Evolutionary conservation across 2,329 filamentous ascomycete genomes (phyloP).

Genomic region (Orbilia ellipsospora): DNA sequence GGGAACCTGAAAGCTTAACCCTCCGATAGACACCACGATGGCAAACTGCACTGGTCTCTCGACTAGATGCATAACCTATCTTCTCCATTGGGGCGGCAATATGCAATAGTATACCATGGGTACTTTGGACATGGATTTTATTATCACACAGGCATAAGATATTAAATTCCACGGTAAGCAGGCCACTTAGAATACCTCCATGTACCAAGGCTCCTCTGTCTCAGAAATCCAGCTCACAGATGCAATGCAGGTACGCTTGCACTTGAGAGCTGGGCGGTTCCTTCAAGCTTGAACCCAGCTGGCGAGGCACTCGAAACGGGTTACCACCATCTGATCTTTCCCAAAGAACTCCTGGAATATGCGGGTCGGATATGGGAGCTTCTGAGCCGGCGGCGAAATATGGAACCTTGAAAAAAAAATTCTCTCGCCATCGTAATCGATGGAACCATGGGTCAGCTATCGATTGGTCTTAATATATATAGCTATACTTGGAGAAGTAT

Average conservation of each 20-base stretch:
- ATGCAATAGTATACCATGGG: not conserved
- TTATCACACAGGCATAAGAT: not conserved
- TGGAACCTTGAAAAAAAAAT: not conserved
- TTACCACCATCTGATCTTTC: too few species aligned
- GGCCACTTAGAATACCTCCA: too few species aligned
- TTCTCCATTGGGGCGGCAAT: not conserved
- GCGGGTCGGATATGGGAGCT: not conserved
- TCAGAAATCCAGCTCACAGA: too few species aligned
- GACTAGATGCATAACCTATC: not conserved
- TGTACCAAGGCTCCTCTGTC: too few species aligned
- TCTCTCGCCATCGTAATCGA: not conserved
- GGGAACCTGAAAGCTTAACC: slow-evolving; percentile 28
- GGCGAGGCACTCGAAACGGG: too few species aligned
- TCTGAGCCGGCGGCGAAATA: slow-evolving; percentile 13
- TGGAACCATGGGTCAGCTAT: not conserved
- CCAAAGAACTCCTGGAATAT: not conserved
- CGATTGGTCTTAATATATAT: not conserved
- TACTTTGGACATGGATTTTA: not conserved
- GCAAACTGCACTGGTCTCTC: not conserved
- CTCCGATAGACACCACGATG: not conserved
- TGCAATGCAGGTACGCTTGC: not conserved
- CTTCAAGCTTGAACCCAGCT: not conserved
- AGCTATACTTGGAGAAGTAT: not conserved
- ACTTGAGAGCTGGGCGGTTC: not conserved
- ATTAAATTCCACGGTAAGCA: too few species aligned